Evolutionary conservation across 768 basidiomycete genomes (phyloP).

Genomic region (Kwoniella europaea): DNA sequence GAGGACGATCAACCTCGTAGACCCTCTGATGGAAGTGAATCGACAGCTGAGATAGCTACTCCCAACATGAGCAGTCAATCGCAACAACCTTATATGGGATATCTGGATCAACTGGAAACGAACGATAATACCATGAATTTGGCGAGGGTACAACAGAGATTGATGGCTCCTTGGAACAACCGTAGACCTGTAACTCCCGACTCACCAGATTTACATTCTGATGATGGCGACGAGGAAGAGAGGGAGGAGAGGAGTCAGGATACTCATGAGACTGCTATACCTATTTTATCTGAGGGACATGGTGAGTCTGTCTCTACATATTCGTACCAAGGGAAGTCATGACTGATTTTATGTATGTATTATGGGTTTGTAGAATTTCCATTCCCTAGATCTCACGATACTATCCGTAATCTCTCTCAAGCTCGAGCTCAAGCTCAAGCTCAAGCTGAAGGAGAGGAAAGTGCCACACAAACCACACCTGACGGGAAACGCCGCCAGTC

Average conservation of each 20-base stretch:
- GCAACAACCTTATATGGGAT: slow-evolving; percentile 10
- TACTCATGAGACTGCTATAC: slow-evolving; percentile 21
- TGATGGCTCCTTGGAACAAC: slow-evolving; percentile 19
- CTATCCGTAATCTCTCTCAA: slow-evolving; percentile 15
- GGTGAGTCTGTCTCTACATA: slow-evolving; percentile 17
- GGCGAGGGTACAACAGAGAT: slow-evolving; percentile 1
- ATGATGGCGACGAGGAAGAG: slow-evolving; percentile 7
- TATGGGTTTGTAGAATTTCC: slow-evolving; percentile 20
- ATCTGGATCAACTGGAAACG: neutral
- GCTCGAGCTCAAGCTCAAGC: slow-evolving; percentile 8
- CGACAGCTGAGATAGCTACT: slow-evolving; percentile 27
- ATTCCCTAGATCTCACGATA: slow-evolving; percentile 14
- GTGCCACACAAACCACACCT: slow-evolving; percentile 24
- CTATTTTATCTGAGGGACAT: slow-evolving; percentile 10
- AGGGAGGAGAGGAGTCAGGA: slow-evolving; percentile 7
- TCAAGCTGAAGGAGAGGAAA: neutral
- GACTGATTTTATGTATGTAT: neutral
- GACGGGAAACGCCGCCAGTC: slow-evolving; percentile 29
- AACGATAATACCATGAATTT: neutral
- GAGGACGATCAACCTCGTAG: slow-evolving; percentile 10
- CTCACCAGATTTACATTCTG: neutral
- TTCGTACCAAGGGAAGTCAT: neutral
- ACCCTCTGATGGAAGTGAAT: slow-evolving; percentile 20
- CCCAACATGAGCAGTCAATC: slow-evolving; percentile 14
- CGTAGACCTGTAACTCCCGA: slow-evolving; percentile 13